Percentiles rank a stretch among this genome's conserved stretches.
Conservation (phyloP, 345 rosid species). For the Erysimum cheiranthoides region DNA sequence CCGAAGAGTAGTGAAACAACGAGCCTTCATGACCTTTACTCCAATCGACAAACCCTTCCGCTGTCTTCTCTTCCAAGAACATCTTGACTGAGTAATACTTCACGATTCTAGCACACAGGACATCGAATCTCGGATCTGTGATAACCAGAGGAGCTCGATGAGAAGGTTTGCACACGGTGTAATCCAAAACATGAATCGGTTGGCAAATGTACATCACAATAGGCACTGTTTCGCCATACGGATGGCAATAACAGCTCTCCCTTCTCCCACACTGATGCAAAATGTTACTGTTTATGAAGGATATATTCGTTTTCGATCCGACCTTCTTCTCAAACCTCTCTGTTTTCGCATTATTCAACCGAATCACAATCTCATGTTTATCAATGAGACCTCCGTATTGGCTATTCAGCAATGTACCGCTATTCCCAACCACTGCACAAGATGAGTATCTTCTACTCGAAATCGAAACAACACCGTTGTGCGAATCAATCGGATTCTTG, state of each 20-base stretch:
- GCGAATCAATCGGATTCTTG: constrained; percentile 64
- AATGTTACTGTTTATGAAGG: constrained; percentile 88
- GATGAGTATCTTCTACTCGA: constrained; percentile 57
- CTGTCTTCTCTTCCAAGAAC: constrained; percentile 60
- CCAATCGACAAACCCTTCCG: constrained; percentile 66
- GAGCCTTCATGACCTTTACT: constrained; percentile 67
- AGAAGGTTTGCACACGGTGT: constrained; percentile 65
- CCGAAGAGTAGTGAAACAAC: constrained; percentile 92
- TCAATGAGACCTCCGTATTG: constrained; percentile 72
- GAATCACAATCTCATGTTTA: constrained; percentile 78
- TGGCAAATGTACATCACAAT: constrained; percentile 87
- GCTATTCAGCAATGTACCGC: constrained; percentile 72
- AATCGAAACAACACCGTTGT: constrained; percentile 45
- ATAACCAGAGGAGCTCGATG: constrained; percentile 63
- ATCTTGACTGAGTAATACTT: constrained; percentile 82
- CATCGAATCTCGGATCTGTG: constrained; percentile 86
- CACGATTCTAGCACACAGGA: constrained; percentile 72
- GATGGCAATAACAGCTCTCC: constrained; percentile 77
- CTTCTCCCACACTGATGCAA: constrained; percentile 74
- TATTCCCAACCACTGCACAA: constrained; percentile 94
- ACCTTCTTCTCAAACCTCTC: constrained; percentile 59
- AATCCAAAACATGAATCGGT: constrained; percentile 84
- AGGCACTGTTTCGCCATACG: constrained; percentile 71
- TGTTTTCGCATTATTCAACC: constrained; percentile 85
- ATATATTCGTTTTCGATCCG: constrained; percentile 74